These are phyloP conservation scores for Didymella pinodella DNA, from an alignment of 2,329 filamentous ascomycete genomes.

Conservation along the genomic window DNA sequence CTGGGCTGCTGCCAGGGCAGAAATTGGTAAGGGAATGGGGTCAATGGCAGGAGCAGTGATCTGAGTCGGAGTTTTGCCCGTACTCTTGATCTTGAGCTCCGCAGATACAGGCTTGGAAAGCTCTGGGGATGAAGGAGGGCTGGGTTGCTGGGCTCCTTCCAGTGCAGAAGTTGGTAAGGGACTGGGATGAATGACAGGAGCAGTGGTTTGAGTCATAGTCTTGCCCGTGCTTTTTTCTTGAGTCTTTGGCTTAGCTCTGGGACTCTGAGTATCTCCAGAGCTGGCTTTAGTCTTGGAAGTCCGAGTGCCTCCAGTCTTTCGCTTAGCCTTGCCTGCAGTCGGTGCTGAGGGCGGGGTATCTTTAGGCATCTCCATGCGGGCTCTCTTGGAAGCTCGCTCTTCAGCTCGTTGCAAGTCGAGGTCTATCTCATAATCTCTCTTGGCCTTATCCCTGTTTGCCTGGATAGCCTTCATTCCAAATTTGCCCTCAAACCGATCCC, in stretches of 20 bases:
- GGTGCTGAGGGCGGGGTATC: no score
- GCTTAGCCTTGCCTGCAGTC: not conserved
- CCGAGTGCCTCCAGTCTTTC: not conserved
- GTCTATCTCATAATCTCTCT: not conserved
- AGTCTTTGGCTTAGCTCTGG: not conserved
- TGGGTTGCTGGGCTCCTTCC: not conserved
- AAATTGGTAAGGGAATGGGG: not conserved
- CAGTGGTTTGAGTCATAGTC: not conserved
- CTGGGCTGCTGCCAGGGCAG: not conserved
- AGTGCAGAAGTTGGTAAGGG: not conserved
- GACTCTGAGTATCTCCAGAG: not conserved
- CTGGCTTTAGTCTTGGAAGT: not conserved
- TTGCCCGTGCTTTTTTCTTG: not conserved
- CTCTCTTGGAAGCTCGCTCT: not conserved
- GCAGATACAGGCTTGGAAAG: no score
- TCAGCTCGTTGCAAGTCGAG: not conserved
- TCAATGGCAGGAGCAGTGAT: not conserved
- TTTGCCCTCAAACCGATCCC: not conserved
- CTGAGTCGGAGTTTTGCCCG: not conserved
- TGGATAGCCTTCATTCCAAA: not conserved
- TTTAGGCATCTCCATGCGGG: not conserved
- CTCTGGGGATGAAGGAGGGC: not conserved
- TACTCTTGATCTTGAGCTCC: not conserved
- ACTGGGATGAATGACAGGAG: no score
- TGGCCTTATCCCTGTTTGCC: not conserved